Conservation (phyloP, 75 land plant genomes). For the Larix kaempferi region DNA sequence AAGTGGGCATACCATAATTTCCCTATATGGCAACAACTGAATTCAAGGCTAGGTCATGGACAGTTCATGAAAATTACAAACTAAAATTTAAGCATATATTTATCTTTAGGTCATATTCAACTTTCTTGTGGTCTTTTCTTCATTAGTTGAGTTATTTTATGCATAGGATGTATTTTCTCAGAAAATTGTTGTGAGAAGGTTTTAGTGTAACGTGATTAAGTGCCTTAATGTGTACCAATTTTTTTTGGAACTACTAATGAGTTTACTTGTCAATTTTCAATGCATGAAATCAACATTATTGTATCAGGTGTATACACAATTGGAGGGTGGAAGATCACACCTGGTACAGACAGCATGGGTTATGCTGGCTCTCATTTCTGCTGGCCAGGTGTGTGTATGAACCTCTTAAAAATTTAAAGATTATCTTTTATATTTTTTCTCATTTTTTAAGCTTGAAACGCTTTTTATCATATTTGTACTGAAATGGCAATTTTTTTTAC, state of each 20-base stretch:
- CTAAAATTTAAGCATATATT: no score
- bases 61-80: no score
- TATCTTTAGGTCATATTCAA: not conserved
- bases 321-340: slow-evolving; percentile 53
- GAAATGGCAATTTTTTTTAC: not conserved
- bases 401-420: no score
- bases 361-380: slow-evolving; percentile 63
- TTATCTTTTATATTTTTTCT: slow-evolving; percentile 11
- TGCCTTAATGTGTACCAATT: not conserved
- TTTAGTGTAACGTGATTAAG: not conserved
- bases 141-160: not conserved
- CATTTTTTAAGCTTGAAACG: slow-evolving; percentile 47
- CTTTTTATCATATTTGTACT: slow-evolving; percentile 10
- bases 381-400: slow-evolving; percentile 62
- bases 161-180: not conserved
- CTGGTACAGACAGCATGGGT: slow-evolving; percentile 83
- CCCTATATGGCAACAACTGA: no score
- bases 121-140: not conserved
- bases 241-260: no score
- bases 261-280: not conserved
- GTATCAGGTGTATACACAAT: slow-evolving; percentile 62
- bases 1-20: no score
- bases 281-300: not conserved
- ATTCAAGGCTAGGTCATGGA: no score
- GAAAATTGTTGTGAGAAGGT: no score